phyloP scores from a whole-genome alignment of 768 basidiomycete species.

The Dentipellis fragilis region DNA sequence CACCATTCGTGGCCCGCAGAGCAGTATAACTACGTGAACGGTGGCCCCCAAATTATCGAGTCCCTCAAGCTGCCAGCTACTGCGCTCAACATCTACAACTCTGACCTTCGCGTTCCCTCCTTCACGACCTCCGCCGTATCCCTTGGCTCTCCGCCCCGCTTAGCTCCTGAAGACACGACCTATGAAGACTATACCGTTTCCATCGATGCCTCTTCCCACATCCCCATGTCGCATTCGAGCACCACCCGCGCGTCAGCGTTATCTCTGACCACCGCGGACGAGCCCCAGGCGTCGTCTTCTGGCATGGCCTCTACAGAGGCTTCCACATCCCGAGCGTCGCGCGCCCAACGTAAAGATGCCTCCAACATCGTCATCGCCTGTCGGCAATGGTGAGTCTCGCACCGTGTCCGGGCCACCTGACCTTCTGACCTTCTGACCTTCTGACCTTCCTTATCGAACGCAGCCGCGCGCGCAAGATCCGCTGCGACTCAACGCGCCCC shows the following conservation, averaged over 20 bases:
- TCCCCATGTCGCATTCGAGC: neutral
- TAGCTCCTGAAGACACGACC: neutral
- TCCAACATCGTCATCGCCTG: slow-evolving; percentile 74
- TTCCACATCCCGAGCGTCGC: slow-evolving; percentile 21
- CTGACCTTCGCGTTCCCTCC: neutral
- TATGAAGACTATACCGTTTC: neutral
- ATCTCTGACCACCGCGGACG: neutral
- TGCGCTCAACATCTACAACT: neutral
- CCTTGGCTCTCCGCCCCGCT: neutral
- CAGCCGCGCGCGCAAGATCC: slow-evolving; percentile 79
- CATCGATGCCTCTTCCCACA: neutral
- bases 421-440: neutral
- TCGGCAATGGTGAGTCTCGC: slow-evolving; percentile 63
- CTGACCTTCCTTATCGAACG: slow-evolving; percentile 6
- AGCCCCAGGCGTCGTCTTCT: slow-evolving; percentile 8
- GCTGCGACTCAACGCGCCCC: slow-evolving; percentile 77
- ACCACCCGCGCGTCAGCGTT: neutral
- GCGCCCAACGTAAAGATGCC: slow-evolving; percentile 39
- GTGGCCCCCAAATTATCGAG: neutral
- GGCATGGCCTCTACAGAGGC: slow-evolving; percentile 7
- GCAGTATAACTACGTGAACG: neutral
- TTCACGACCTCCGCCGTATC: neutral
- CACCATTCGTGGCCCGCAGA: neutral
- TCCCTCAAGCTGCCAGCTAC: slow-evolving; percentile 1
- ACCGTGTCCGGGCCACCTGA: slow-evolving; percentile 1